Evolutionary conservation across 2,329 filamentous ascomycete species (phyloP).

Genomic region (Diaporthe capsici): DNA sequence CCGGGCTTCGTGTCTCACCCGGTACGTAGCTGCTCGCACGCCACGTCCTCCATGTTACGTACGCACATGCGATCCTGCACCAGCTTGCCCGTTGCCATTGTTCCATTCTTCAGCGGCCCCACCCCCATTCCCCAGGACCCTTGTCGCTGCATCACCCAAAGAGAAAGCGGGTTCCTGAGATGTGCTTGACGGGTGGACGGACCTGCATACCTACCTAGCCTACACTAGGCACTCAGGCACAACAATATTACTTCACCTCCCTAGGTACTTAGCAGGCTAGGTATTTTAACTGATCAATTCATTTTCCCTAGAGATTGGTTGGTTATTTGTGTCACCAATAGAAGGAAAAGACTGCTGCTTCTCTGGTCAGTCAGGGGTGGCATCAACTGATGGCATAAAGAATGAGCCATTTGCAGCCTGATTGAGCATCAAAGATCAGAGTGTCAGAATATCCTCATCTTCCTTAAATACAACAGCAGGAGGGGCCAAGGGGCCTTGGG

Average conservation of each 20-base stretch:
- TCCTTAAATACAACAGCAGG: conserved; percentile 26
- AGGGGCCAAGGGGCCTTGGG: background rate
- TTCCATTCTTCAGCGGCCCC: background rate
- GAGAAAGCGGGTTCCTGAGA: conserved; percentile 13
- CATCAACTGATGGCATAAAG: background rate
- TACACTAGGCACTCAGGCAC: background rate
- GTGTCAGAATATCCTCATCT: conserved; percentile 40
- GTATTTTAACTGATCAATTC: background rate
- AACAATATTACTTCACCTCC: background rate
- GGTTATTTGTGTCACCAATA: background rate
- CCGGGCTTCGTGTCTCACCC: background rate
- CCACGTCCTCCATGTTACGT: background rate
- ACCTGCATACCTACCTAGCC: background rate
- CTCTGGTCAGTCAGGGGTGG: background rate
- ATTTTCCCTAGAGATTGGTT: background rate
- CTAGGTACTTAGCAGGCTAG: background rate
- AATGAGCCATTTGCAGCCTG: background rate
- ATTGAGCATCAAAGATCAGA: background rate
- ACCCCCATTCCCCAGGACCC: background rate
- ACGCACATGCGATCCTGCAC: background rate
- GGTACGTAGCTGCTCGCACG: conserved; percentile 4
- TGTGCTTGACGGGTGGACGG: conserved; percentile 1
- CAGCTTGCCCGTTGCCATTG: background rate
- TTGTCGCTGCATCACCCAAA: conserved; percentile 13
- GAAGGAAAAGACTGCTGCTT: background rate